These are phyloP conservation scores for Delonix regia DNA, from an alignment of 306 rosid genomes.

Conservation along the genomic window DNA sequence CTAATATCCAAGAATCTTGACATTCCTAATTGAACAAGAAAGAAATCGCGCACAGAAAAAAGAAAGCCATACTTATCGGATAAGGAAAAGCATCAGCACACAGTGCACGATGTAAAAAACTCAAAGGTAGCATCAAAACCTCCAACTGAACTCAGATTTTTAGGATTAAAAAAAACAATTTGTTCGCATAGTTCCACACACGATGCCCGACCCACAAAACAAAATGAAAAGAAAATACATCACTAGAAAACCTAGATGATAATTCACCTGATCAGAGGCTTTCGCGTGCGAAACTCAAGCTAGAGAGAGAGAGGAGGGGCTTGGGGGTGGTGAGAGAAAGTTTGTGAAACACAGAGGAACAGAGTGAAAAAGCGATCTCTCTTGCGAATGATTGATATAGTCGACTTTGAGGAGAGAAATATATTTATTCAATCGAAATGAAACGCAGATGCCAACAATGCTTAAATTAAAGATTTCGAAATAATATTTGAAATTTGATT, in stretches of 20 bases:
- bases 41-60: not conserved
- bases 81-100: constrained; percentile 14
- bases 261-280: constrained; percentile 35
- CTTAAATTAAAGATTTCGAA: no score
- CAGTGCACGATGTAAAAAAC: not conserved
- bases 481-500: not conserved
- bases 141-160: not conserved
- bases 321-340: constrained; percentile 7
- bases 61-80: not conserved
- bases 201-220: not conserved
- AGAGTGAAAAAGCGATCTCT: constrained; percentile 33
- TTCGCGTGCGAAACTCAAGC: constrained; percentile 19
- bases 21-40: constrained; percentile 28
- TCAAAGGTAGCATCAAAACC: not conserved
- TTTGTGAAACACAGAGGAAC: not conserved
- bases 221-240: not conserved
- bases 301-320: constrained; percentile 12
- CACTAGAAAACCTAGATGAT: constrained; percentile 23
- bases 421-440: not conserved
- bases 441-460: not conserved
- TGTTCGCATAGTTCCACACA: constrained; percentile 14
- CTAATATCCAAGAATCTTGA: constrained; percentile 28
- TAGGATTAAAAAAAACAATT: constrained; percentile 18
- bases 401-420: constrained; percentile 32
- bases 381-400: constrained; percentile 48